A percentile compares a stretch with the other conserved stretches of the same genome.
Evolutionary conservation across 176 grass and related monocot genomes (phyloP).

Genomic region (Secale cereale): DNA sequence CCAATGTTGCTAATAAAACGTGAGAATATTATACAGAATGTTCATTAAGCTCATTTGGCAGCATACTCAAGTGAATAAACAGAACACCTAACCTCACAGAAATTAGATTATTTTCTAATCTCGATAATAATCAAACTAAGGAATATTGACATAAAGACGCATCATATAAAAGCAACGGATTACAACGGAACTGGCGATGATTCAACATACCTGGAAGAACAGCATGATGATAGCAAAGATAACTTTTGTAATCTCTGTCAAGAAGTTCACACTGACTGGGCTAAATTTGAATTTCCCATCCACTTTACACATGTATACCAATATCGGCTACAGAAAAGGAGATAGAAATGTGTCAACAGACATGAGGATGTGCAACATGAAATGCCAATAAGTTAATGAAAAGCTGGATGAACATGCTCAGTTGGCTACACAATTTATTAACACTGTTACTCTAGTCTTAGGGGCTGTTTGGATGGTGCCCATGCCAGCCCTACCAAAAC

Average conservation of each 20-base stretch:
- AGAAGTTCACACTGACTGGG: slow-evolving; percentile 95
- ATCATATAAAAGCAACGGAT: not conserved
- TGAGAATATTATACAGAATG: not conserved
- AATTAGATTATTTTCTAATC: not conserved
- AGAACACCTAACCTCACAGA: not conserved
- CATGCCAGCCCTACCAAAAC: too few relatives aligned
- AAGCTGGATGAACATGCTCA: not conserved
- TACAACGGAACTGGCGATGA: slow-evolving; percentile 7
- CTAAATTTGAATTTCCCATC: slow-evolving; percentile 98
- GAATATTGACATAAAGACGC: not conserved
- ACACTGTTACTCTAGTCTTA: not conserved
- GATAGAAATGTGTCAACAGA: slow-evolving; percentile 19
- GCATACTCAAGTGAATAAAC: not conserved
- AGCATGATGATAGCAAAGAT: slow-evolving; percentile 86
- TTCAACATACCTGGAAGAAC: slow-evolving; percentile 68
- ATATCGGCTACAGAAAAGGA: slow-evolving; percentile 70
- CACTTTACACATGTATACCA: slow-evolving; percentile 92
- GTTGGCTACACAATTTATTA: not conserved
- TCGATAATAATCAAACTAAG: not conserved
- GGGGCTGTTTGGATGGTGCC: too few relatives aligned
- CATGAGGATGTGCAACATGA: slow-evolving; percentile 10
- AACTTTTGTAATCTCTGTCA: slow-evolving; percentile 87
- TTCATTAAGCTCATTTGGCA: not conserved
- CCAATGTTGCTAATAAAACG: not conserved
- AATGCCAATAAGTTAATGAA: not conserved